Evolutionary conservation across 2,329 filamentous ascomycete species (phyloP).

Genomic region (Sclerotinia borealis): DNA sequence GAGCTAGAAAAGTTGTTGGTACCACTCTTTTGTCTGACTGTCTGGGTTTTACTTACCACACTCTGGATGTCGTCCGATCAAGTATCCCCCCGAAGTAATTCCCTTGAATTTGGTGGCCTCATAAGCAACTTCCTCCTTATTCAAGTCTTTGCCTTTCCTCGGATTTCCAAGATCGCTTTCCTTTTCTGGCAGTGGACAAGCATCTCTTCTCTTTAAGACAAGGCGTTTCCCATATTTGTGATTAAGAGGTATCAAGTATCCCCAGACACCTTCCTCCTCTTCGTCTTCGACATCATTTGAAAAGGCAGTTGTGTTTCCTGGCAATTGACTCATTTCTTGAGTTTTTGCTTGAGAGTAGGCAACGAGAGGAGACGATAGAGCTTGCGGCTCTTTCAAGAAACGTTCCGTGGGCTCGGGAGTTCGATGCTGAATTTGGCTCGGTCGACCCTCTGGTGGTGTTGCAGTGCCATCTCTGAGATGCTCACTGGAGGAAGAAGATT

Average conservation of each 20-base stretch:
- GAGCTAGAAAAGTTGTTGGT: conserved; percentile 47
- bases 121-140: conserved; percentile 53
- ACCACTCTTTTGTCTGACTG: conserved; percentile 34
- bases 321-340: conserved; percentile 47
- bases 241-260: conserved; percentile 82
- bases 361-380: conserved; percentile 45
- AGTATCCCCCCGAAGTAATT: conserved; percentile 70
- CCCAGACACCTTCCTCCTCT: conserved; percentile 74
- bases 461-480: conserved; percentile 62
- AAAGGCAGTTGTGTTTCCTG: conserved; percentile 61
- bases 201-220: conserved; percentile 68
- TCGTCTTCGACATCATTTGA: conserved; percentile 83
- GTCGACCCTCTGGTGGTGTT: conserved; percentile 58
- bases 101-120: conserved; percentile 56
- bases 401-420: conserved; percentile 33
- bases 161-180: conserved; percentile 37
- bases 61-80: conserved; percentile 89
- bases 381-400: conserved; percentile 13
- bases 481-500: conserved; percentile 53
- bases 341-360: conserved; percentile 35
- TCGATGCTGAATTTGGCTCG: conserved; percentile 45
- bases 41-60: conserved; percentile 55
- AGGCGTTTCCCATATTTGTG: conserved; percentile 60
- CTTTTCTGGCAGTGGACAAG: conserved; percentile 56
- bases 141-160: conserved; percentile 42